Evolutionary conservation across 192 early-diverging fungal species (phyloP), one percentile per base, ranked within the genome.

Genomic region (Allomyces arbusculus): DNA sequence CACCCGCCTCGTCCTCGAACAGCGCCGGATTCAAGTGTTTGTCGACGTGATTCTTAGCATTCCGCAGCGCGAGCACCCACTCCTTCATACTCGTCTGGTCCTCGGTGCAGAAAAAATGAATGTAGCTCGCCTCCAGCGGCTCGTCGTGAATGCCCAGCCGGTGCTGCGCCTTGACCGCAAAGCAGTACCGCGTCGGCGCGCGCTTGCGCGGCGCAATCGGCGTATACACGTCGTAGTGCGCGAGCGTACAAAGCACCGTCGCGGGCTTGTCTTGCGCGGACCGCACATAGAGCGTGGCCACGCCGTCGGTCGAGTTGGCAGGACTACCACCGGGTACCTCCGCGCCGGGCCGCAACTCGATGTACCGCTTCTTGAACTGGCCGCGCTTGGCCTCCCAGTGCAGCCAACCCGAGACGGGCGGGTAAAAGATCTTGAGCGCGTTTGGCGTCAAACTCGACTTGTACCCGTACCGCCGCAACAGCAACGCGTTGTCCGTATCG

Each of bases 381-480:
- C 50, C 50, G 16, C 16, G 50, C 50, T 58, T 58, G 50, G 20
- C 50, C 16, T 58, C 50, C 16, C 12, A n/a, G 16, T n/a, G 20
- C 50, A 58, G 50, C 50, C 20, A 14, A 10, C 50, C 50, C 2
- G 12, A 1, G 3, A 58, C 50, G 20, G 50, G 50, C 50, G 16
- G 16, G 16, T 58, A 14, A 20, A 58, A 58, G 3, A 58, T 58
- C 50, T 58, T 58, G 50, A 58, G 50, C 50, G 50, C 50, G 20
- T 58, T 58, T n/a, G 83, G 66, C 14, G 82, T 73, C 12, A 91
- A 66, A 23, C 85, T 81, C 61, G 72, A 68, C 44, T 79, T 74
- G 62, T 82, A 85, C 9, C 75, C 75, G 69, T 87, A 89, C 68
- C 80, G 81, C 78, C 89, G 94, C 75, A 87, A 78, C 66, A 85